A percentile compares a stretch with the other conserved stretches of the same genome.
Evolutionary conservation across 2,329 filamentous ascomycete genomes (phyloP).

Genomic region (Cladosporium sp.): DNA sequence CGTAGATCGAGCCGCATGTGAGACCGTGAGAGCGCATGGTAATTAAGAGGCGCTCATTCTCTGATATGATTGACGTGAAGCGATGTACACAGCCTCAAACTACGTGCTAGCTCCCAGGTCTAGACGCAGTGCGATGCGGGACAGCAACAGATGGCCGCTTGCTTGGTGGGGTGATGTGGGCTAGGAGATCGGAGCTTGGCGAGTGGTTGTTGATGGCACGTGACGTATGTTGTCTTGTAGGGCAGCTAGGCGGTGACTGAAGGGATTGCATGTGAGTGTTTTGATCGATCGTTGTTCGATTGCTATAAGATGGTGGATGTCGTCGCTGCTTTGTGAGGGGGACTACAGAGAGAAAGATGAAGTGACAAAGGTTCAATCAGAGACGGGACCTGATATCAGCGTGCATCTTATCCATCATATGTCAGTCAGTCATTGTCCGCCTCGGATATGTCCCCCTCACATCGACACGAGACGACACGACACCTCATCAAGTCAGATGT

Average conservation of each 20-base stretch:
- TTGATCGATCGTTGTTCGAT: not conserved
- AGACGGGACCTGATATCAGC: not conserved
- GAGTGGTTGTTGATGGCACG: not conserved
- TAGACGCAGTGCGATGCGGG: not conserved
- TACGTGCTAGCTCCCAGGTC: not conserved
- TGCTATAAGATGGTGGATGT: not conserved
- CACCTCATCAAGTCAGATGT: not conserved
- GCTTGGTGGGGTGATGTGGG: constrained; percentile 8
- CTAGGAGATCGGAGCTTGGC: not conserved
- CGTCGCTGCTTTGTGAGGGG: not conserved
- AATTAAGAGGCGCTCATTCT: not conserved
- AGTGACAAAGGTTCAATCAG: not conserved
- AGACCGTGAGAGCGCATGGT: not conserved
- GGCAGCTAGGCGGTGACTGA: not conserved
- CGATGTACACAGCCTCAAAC: constrained; percentile 7
- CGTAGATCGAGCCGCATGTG: constrained; percentile 5
- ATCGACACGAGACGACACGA: not conserved
- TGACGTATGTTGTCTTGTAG: not conserved
- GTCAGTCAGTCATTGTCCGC: not conserved
- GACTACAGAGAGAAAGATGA: not conserved
- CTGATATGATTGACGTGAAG: not conserved
- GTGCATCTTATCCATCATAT: not conserved
- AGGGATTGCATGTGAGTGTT: not conserved
- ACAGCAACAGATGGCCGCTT: not conserved
- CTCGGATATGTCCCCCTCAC: not conserved